phyloP scores from a whole-genome alignment of 1,284 basidiomycete species.

The Ceratobasidium sp. region DNA sequence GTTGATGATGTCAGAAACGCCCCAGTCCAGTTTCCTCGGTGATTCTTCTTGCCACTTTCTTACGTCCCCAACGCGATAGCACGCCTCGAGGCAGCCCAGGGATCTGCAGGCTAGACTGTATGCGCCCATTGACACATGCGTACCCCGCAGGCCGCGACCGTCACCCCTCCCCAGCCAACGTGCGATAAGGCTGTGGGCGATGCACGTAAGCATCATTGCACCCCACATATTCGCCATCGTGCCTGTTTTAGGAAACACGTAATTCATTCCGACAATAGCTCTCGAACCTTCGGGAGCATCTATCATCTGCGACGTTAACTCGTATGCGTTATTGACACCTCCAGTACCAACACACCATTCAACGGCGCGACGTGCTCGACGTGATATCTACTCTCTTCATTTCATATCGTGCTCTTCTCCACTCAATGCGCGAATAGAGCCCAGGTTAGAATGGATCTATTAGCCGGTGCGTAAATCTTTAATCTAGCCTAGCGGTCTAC shows the following conservation, averaged over 20 bases:
- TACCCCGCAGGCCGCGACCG: neutral
- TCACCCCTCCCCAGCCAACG: neutral
- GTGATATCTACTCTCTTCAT: too few relatives aligned
- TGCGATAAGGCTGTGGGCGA: neutral
- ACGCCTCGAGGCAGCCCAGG: neutral
- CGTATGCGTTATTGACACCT: too few relatives aligned
- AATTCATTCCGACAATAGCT: neutral
- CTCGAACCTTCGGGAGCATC: neutral
- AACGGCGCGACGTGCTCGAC: too few relatives aligned
- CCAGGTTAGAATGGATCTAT: too few relatives aligned
- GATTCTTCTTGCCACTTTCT: neutral
- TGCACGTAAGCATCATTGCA: neutral
- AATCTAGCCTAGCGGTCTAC: too few relatives aligned
- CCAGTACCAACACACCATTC: too few relatives aligned
- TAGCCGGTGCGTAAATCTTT: too few relatives aligned
- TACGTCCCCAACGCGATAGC: slow-evolving; percentile 11
- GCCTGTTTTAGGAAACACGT: neutral
- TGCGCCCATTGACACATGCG: neutral
- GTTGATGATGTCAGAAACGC: slow-evolving; percentile 37
- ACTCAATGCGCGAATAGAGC: too few relatives aligned
- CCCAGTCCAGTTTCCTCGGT: slow-evolving; percentile 14
- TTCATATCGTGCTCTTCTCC: too few relatives aligned
- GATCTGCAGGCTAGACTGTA: neutral
- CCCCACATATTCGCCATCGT: neutral
- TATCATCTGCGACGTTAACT: neutral